phyloP scores from a whole-genome alignment of 192 early-diverging fungal genomes.

The Gaertneriomyces sp. region DNA sequence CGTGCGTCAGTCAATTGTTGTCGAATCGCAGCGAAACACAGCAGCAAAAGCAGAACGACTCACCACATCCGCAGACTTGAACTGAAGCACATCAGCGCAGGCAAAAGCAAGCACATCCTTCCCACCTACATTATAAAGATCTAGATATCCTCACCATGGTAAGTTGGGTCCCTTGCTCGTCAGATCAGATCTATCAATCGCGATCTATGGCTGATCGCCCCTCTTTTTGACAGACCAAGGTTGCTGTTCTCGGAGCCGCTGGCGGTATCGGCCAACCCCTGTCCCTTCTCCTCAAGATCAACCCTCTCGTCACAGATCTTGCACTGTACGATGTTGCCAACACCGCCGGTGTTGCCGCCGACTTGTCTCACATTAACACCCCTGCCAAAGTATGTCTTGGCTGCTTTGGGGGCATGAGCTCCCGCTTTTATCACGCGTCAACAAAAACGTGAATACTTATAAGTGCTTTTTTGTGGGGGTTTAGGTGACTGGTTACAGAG shows the following conservation, averaged over 20 bases:
- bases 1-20: too few relatives aligned
- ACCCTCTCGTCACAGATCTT: slow-evolving; percentile 53
- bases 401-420: background rate
- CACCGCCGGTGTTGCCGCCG: slow-evolving; percentile 63
- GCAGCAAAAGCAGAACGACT: too few relatives aligned
- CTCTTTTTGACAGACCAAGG: slow-evolving; percentile 26
- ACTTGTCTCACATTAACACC: slow-evolving; percentile 66
- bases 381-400: slow-evolving; percentile 36
- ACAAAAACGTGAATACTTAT: too few relatives aligned
- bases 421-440: background rate
- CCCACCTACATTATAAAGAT: too few relatives aligned
- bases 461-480: background rate
- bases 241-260: slow-evolving; percentile 66
- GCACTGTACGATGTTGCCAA: slow-evolving; percentile 64
- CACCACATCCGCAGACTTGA: too few relatives aligned
- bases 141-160: too few relatives aligned
- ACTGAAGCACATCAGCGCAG: too few relatives aligned
- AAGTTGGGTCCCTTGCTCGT: too few relatives aligned
- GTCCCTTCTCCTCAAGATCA: slow-evolving; percentile 58
- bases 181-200: too few relatives aligned
- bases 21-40: too few relatives aligned
- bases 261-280: slow-evolving; percentile 67
- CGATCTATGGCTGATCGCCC: background rate
- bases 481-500: slow-evolving; percentile 51
- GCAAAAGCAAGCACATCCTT: too few relatives aligned